A percentile compares a stretch with the other conserved stretches of the same genome.
Evolutionary conservation across 2,329 filamentous ascomycete species (phyloP).

Genomic region (Domatiomyces catenatus): DNA sequence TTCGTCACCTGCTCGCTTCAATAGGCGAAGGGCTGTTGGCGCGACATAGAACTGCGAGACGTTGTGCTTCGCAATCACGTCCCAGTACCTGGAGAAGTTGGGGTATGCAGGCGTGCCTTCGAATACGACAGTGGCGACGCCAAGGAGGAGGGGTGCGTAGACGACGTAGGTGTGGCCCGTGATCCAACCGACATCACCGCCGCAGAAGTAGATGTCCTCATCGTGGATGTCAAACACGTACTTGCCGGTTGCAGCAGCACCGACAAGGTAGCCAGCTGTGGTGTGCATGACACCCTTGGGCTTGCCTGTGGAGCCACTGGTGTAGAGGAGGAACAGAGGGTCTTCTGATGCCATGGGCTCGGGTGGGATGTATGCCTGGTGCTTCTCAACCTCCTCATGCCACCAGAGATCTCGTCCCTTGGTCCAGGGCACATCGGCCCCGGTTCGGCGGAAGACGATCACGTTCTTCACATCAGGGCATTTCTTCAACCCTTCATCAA

Average conservation of each 20-base stretch:
- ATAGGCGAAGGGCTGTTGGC: constrained; percentile 75
- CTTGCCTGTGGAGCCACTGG: constrained; percentile 93
- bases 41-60: constrained; percentile 98
- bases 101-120: constrained; percentile 96
- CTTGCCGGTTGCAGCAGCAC: constrained; percentile 85
- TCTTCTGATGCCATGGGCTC: constrained; percentile 87
- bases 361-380: constrained; percentile 78
- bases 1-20: constrained; percentile 91
- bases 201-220: constrained; percentile 88
- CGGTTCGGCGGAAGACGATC: constrained; percentile 89
- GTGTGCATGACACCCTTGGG: constrained; percentile 99
- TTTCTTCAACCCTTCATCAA: constrained; percentile 87
- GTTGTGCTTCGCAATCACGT: constrained; percentile 86
- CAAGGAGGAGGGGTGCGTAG: constrained; percentile 83
- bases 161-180: constrained; percentile 98
- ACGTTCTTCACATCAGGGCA: constrained; percentile 76
- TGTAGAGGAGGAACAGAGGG: constrained; percentile 93
- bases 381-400: constrained; percentile 97
- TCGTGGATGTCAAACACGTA: constrained; percentile 98
- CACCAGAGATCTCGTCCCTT: constrained; percentile 86
- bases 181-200: constrained; percentile 97
- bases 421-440: constrained; percentile 82
- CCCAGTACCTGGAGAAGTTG: constrained; percentile 97
- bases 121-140: constrained; percentile 89
- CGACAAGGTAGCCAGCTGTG: constrained; percentile 85